phyloP scores from a whole-genome alignment of 495 filamentous ascomycete genomes.

The Penicillium samsonianum region DNA sequence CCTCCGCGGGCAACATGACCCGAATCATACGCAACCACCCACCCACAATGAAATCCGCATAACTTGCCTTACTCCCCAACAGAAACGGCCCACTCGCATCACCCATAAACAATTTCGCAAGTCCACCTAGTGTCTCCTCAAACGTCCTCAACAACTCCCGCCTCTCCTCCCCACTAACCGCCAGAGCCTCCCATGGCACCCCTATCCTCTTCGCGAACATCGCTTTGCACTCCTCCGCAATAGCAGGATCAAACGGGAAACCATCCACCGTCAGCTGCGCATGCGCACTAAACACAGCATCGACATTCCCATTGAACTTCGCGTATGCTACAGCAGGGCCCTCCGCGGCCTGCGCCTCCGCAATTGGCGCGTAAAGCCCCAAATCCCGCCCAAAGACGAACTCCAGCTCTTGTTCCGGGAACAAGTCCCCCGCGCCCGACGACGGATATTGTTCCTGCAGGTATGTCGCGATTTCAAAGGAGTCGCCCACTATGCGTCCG shows the following conservation, averaged over 20 bases:
- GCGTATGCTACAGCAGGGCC: constrained; percentile 20
- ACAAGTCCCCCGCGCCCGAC: constrained; percentile 38
- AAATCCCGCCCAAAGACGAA: constrained; percentile 16
- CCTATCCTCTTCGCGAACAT: constrained; percentile 49
- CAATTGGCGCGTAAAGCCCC: neutral
- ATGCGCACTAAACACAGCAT: constrained; percentile 52
- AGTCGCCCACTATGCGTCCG: constrained; percentile 50
- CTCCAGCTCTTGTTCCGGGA: constrained; percentile 39
- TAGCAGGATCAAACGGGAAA: constrained; percentile 49
- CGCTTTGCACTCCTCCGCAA: constrained; percentile 41
- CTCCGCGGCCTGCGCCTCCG: neutral
- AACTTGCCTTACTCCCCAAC: constrained; percentile 43
- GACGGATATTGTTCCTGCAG: constrained; percentile 49
- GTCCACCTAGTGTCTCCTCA: constrained; percentile 35
- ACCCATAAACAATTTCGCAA: constrained; percentile 43
- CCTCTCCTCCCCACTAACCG: constrained; percentile 44
- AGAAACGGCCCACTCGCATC: constrained; percentile 51
- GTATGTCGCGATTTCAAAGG: constrained; percentile 62
- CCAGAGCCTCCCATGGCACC: constrained; percentile 49
- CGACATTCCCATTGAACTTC: constrained; percentile 50
- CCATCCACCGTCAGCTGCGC: constrained; percentile 30
- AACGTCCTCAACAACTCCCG: constrained; percentile 39
- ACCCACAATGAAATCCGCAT: constrained; percentile 65
- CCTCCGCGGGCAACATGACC: constrained; percentile 33
- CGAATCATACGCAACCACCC: constrained; percentile 57